Base-by-base conservation (phyloP, 2,329 filamentous ascomycete genomes). In the Aspergillus pseudoviridinutans region DNA sequence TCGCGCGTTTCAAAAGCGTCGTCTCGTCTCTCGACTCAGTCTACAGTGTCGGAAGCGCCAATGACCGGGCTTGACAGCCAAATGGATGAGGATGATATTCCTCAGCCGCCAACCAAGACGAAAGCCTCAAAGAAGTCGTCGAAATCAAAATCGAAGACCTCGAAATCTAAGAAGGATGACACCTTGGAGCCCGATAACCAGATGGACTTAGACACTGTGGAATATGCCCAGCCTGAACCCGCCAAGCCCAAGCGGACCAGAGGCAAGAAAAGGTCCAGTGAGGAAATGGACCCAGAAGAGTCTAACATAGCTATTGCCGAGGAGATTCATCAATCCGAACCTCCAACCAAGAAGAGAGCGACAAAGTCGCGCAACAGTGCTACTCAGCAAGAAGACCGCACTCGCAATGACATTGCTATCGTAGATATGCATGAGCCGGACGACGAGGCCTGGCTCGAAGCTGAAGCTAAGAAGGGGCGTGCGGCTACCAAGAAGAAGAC, bases 1-100 rank as follows among this genome's bases (percentile, higher is more conserved):
- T 70, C 76, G 68, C 72, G 83, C 61, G 74, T 80, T 49, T 94
- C 91, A 24, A 92, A 91, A 70, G 80, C 82, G 8, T 90, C 82
- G 8, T 90, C 89, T 3, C 84, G 90, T 35, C 70, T 81, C n/a
- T 84, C 82, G 22, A 79, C 76, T 7, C 81, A 84, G 61, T 82
- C 80, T n/a, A 73, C 74, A 24, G 66, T 73, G 46, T 80, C 79
- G 1, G 79, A 81, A 64, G 72, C 72, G 10, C 74, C 73, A 10
- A 70, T 76, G 4, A 66, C 74, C 24, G 77, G 77, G 25, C 50
- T 76, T 24, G 77, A 80, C 28, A 76, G 87, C 76, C 58, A 77
- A 75, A 56, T 90, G 81, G 65, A 86, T 75, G 68, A 84, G 76
- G 82, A 84, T 78, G 64, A 83, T 75, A 68, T 85, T 71, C 64